Evolutionary conservation across 768 basidiomycete genomes (phyloP), one percentile per base, ranked within the genome.

Genomic region (Filobasidium floriforme): DNA sequence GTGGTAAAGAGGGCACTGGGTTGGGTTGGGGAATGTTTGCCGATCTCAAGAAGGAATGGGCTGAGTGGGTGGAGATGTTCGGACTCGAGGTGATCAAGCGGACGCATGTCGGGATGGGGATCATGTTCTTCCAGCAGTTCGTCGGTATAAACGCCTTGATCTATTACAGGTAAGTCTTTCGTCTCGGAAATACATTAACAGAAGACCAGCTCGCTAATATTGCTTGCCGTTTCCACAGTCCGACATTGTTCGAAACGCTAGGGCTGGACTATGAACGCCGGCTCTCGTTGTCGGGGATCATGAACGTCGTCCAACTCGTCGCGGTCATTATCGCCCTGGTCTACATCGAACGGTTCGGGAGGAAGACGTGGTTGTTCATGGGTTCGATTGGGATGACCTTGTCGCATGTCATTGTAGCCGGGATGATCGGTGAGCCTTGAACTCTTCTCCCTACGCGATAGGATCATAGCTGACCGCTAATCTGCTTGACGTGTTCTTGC

Each of bases 381-480:
- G 89, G 89, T 9, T 85, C 88, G 66, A 77, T 80, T 1, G 72
- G 82, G 7, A 91, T 90, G 89, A 76, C 83, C 1, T 43, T 80
- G 12, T 84, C 89, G 0, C 89, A 91, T 77, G 76, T 87, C 15
- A 64, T 82, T 44, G 87, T 90, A 63, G 85, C 88, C 0, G 57
- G 85, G 1, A 75, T 90, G 71, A 89, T 89, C 68, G 62, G 79
- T 66, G 37, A 59, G 19, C 71, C 55, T 37, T 44, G 83, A 66
- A 73, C 77, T 19, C n/a, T 49, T 4, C 5, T 22, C 22, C 5
- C 22, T 19, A 19, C 43, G 43, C 10, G 43, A 44, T 10, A 10
- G 43, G 15, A 26, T 24, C 43, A 22, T 28, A 24, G 12, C n/a
- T 7, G 44, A 3, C 61, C 26, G 41, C 28, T 43, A 18, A 43